Base-by-base conservation (phyloP, 2,329 filamentous ascomycete genomes). In the Aspergillus transmontanensis region DNA sequence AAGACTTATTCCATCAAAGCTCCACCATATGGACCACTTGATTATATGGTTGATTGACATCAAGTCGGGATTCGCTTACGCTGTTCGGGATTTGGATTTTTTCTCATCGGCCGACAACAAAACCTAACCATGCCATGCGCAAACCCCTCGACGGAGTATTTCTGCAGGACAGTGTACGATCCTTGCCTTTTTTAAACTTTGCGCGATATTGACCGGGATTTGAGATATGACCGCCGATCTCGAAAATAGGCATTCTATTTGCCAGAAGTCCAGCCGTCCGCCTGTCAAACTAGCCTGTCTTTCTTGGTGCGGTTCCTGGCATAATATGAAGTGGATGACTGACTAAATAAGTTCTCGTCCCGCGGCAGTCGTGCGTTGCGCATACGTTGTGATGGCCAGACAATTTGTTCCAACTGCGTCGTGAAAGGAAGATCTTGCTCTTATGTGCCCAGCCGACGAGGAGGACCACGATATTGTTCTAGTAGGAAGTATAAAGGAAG, bases 261-360 rank as follows among this genome's bases (percentile, higher is more conserved):
- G 43, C 10, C 59, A 54, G 26, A 62, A 57, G 26, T 60, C 65
- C 39, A 60, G 58, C 46, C 63, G 69, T 28, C 83, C 82, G 56
- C 83, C 83, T 1, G 82, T 84, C 32, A 85, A 84, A 70, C 76
- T 82, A 57, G 83, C 83, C 26, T 84, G 83, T 67, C 76, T 84
- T 61, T 79, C 82, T 59, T 84, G 82, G 82, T 84, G 78, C 63
- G 79, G 79, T 75, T 54, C n/a, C 53, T n/a, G 51, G 9, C 14
- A 39, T 36, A 55, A 55, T 19, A 39, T 36, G 32, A 39, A 39
- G n/a, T 39, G 34, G 51, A 26, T 39, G 51, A 23, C 11, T 39
- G 32, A 30, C 51, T 55, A 34, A 55, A 39, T 39, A n/a, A 39
- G 26, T 28, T 36, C 6, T n/a, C 34, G 23, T 43, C 34, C 28